Base-by-base conservation (phyloP, 192 early-diverging fungal genomes). In the Allomyces arbusculus region DNA sequence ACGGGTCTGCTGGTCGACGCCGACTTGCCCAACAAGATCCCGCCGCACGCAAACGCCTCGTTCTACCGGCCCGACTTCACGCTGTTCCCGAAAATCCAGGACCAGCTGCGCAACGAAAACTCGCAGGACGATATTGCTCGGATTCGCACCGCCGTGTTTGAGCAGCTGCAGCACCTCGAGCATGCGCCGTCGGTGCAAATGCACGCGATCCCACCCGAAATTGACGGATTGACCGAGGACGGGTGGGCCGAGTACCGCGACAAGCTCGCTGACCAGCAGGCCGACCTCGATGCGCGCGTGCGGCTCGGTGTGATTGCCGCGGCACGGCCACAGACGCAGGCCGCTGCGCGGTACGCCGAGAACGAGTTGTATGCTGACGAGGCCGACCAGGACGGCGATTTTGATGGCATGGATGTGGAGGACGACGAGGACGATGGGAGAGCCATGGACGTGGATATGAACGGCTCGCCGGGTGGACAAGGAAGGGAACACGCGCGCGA, bases 111-210 rank as follows among this genome's bases (percentile, higher is more conserved):
- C 63, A 63, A 63, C 24, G 26, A 24, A 23, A 45, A 45, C 28
- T 28, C 28, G 23, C 14, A 62, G 16, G 19, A 24, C 3, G 33
- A 45, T 61, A 14, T 44, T 62, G 19, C 14, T 4, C 24, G 24
- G 16, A 44, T 40, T 63, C 10, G 20, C 4, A 22, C 12, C 3
- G 16, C 12, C 50, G 85, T 98, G 44, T 70, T 95, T 45, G 96
- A 99, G 68, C 89, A 95, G 65, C 79, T 99, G 58, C 75, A 92
- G 50, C 86, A 86, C 64, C 61, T 97, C 44, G 81, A 88, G 69
- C 85, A 84, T 22, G 96, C 94, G 10, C 96, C 96, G 0, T 89
- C 88, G 61, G 91, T 99, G 40, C 94, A 97, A 72, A 91, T 95
- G 90, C 92, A 94, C 61, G 89, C 87, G 72, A 79, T 86, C 24